Base-by-base conservation (phyloP, 192 early-diverging fungal species). In the Coemansia asiatica region DNA sequence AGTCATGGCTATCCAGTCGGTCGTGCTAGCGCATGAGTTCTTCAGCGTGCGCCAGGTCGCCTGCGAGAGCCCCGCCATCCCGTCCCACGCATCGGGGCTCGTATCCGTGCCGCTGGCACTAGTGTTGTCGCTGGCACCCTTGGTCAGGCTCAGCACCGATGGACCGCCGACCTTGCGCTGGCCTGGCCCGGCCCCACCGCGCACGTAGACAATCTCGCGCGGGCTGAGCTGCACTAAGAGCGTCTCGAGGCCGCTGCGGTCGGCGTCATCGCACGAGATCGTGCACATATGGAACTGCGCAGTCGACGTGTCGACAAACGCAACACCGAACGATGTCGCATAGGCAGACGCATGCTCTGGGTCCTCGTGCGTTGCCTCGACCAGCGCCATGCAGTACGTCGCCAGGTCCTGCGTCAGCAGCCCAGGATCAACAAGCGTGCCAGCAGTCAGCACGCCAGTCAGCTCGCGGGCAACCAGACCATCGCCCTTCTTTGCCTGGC, bases 321-420 rank as follows among this genome's bases (percentile, higher is more conserved):
- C 88, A 9, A 99, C 76, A 27, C 92, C 94, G 78, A 94, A 95
- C 13, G 70, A 72, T 12, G 88, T 85, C 3, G 74, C 58, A 26
- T 69, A 59, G 40, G 76, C 81, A 10, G 63, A 67, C 1, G 40
- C 44, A 18, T 48, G 55, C n/a, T 29, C 50, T n/a, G 18, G 31
- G 53, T 58, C 74, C 44, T 61, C 54, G 38, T 75, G 62, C 23
- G 71, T 33, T 28, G 61, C 65, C 71, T 91, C 94, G 67, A 94
- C 95, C 74, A 99, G 89, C 10, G 89, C 80, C 93, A 99, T 92
- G 74, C 96, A 97, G 73, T 94, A 97, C 6, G 96, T 98, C 27
- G 89, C 86, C 87, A 95, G 87, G 51, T 97, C 95, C 48, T 87
- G 88, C 0, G 92, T 94, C 51, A 99, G 71, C 49, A 99, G 66